Base-by-base conservation (phyloP, 2,329 filamentous ascomycete genomes). In the Talaromyces funiculosus region DNA sequence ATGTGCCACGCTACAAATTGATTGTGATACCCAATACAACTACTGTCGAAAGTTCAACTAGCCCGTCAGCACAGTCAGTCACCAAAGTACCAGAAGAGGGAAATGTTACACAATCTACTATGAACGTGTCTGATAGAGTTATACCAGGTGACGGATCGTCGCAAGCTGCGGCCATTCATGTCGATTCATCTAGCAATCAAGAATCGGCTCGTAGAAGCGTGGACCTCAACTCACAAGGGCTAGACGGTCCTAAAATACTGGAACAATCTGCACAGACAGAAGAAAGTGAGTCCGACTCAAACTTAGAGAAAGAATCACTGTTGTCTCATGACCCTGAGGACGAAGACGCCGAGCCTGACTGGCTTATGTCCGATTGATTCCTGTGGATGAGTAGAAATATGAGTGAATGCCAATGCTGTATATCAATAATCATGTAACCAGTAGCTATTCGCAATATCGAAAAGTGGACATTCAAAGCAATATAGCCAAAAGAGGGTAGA, bases 301-400 rank as follows among this genome's bases (percentile, higher is more conserved):
- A 76, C 53, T 70, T 73, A 18, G 80, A 84, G 38, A 70, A 74
- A 42, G 80, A 77, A 0, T 85, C 82, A 4, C 68, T 86, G 51
- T 71, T 84, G 7, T 83, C 84, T 1, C 81, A 87, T 65, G 85
- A 87, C 66, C 84, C 85, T 0, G 85, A 87, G 33, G 85, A 87
- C 65, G 83, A 86, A 54, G 84, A 87, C 68, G 84, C 84, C 2
- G 84, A 87, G 64, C 85, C 85, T 3, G 84, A 87, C 45, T 87
- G 85, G 85, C 69, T 87, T 53, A 71, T 81, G 64, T 77, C 67
- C 57, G 71, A 73, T 65, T 71, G 64, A 26, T 3, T 1, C n/a
- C 12, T 31, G 14, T 47, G 20, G 29, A 35, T 20, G 4, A 31
- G 3, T n/a, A 7, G n/a, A 51, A 2, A 16, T 18, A 51, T 33